These are phyloP conservation scores for Ophiosphaerella herpotricha DNA, from an alignment of 2,329 filamentous ascomycete species.

Conservation along the genomic window DNA sequence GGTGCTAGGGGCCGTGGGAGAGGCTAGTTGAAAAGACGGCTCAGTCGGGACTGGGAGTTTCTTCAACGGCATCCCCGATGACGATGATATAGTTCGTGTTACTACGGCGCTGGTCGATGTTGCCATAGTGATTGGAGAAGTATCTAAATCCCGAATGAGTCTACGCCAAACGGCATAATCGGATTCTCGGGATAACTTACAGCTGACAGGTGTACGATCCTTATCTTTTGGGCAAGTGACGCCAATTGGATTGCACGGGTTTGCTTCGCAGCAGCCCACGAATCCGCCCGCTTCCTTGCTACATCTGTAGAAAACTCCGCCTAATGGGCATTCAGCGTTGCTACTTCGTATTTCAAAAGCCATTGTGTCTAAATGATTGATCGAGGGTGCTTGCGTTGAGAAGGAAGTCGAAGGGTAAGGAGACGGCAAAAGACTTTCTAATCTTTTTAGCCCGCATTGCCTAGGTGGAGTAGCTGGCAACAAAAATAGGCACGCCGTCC, in stretches of 20 bases:
- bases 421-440: background rate
- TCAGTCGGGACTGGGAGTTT: background rate
- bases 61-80: background rate
- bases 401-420: background rate
- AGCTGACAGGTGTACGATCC: conserved; percentile 18
- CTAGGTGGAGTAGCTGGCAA: too few species aligned
- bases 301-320: conserved; percentile 29
- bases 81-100: background rate
- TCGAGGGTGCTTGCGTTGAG: background rate
- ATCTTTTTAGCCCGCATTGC: too few species aligned
- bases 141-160: background rate
- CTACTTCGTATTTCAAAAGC: conserved; percentile 5
- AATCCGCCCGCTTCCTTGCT: conserved; percentile 10
- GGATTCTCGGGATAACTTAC: conserved; percentile 15
- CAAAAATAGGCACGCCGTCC: too few species aligned
- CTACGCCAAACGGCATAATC: background rate
- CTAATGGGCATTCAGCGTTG: conserved; percentile 16
- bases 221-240: conserved; percentile 25
- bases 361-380: conserved; percentile 13
- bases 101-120: conserved; percentile 1
- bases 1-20: background rate
- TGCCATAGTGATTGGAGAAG: background rate
- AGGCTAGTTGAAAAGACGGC: too few species aligned
- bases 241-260: conserved; percentile 23
- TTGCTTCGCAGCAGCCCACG: conserved; percentile 30